Percentiles rank a stretch among this genome's conserved stretches.
Evolutionary conservation across 176 grass and related monocot species (phyloP).

Genomic region (Oryza brachyantha): DNA sequence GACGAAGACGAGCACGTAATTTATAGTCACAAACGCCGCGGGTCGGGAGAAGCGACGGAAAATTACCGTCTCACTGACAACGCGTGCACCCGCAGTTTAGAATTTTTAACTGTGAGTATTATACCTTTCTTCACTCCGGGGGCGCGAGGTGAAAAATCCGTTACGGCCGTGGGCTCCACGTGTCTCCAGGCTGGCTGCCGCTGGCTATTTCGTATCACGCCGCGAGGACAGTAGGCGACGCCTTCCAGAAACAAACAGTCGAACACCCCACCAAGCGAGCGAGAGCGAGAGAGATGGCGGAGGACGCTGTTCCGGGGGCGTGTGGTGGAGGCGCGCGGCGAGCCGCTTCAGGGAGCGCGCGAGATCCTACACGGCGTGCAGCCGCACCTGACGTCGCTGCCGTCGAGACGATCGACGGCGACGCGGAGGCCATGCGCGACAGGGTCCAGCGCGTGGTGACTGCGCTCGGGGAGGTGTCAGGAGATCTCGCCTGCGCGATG

Average conservation of each 20-base stretch:
- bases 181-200: no score
- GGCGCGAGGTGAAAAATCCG: no score
- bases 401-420: background rate
- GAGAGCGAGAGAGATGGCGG: background rate
- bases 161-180: background rate
- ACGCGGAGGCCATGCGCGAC: background rate
- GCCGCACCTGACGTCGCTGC: background rate
- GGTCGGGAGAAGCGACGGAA: background rate
- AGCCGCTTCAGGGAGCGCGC: background rate
- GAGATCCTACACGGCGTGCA: background rate
- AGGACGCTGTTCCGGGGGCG: background rate
- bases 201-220: slow-evolving; percentile 7
- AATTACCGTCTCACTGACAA: no score
- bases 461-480: background rate
- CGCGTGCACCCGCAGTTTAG: no score
- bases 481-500: background rate
- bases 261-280: background rate
- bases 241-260: background rate
- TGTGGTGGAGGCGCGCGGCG: background rate
- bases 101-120: no score
- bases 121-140: no score
- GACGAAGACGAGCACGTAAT: background rate
- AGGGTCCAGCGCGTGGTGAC: background rate
- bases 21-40: background rate
- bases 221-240: background rate